Evolutionary conservation across 495 filamentous ascomycete genomes (phyloP), one percentile per base, ranked within the genome.

Genomic region (Acidomyces sp.): DNA sequence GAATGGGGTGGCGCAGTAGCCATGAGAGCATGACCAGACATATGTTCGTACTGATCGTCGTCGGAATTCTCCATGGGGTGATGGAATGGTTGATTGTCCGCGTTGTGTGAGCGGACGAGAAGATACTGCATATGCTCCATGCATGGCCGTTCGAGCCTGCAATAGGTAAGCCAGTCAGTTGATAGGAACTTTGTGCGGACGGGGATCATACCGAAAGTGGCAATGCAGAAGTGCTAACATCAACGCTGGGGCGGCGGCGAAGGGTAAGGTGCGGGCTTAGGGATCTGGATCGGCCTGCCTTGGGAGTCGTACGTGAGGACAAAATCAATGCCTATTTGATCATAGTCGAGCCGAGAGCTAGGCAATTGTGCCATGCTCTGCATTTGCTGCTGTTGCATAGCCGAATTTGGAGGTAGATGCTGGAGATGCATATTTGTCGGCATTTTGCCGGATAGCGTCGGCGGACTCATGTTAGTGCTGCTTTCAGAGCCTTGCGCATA

Each of bases 261-360:
- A 57, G 72, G 66, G 61, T 77, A 76, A 41, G 73, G 67, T 22
- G 39, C 31, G 31, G 37, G n/a, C 22, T 17, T 22, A 20, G 20
- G 34, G 6, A 10, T n/a, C 17, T 28, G 37, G 4, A 51, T 29
- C 10, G 48, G 48, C 19, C 36, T 29, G 24, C 43, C 43, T 26
- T 43, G 48, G 48, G 43, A 40, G 55, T 74, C 84, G 66, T 83
- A 95, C 85, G 81, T 83, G 63, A 95, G 72, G 37, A 96, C 86
- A 68, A 96, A 95, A 58, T 96, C 87, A 58, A 96, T 80, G 49
- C 85, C 87, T 34, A 87, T 69, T 53, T 93, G 83, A 52, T 80
- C 78, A 61, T 90, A 92, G 52, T 93, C 86, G 46, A 85, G 61
- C 3, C 63, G 65, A 21, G 54, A 55, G 35, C 33, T 39, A 16